A percentile compares a stretch with the other conserved stretches of the same genome.
Conservation (phyloP, 441 rosid genomes). For the Francoa sonchifolia region DNA sequence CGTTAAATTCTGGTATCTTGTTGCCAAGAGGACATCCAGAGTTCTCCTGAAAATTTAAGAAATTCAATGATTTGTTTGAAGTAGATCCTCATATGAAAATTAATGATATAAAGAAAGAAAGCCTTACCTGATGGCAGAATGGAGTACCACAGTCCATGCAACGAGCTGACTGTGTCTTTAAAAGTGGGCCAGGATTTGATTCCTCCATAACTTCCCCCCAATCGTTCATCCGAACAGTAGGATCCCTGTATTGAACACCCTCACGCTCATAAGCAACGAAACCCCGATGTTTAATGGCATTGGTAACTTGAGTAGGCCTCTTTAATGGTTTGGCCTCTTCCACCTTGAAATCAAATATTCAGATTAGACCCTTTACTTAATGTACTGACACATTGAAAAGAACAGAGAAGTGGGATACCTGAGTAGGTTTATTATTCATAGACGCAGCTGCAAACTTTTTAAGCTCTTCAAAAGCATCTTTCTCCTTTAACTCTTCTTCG, state of each 20-base stretch:
- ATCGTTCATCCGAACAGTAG: constrained; percentile 71
- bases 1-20: constrained; percentile 99
- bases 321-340: constrained; percentile 27
- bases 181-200: constrained; percentile 71
- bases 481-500: constrained; percentile 41
- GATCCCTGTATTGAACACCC: constrained; percentile 87
- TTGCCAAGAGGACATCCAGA: constrained; percentile 99
- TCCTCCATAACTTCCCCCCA: constrained; percentile 95
- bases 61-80: neutral
- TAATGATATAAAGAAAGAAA: neutral
- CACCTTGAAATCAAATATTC: constrained; percentile 19
- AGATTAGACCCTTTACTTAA: constrained; percentile 6
- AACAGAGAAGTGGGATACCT: constrained; percentile 26
- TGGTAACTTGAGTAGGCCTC: constrained; percentile 56
- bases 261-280: constrained; percentile 91
- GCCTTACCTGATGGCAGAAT: constrained; percentile 90
- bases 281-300: constrained; percentile 80
- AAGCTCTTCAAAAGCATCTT: constrained; percentile 86
- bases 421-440: constrained; percentile 27
- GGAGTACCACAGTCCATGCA: constrained; percentile 99
- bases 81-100: neutral
- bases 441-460: constrained; percentile 76
- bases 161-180: constrained; percentile 94
- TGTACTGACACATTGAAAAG: too few relatives aligned
- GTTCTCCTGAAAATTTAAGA: constrained; percentile 49